Conservation (phyloP, 306 rosid genomes). For the Sicyos edulis region DNA sequence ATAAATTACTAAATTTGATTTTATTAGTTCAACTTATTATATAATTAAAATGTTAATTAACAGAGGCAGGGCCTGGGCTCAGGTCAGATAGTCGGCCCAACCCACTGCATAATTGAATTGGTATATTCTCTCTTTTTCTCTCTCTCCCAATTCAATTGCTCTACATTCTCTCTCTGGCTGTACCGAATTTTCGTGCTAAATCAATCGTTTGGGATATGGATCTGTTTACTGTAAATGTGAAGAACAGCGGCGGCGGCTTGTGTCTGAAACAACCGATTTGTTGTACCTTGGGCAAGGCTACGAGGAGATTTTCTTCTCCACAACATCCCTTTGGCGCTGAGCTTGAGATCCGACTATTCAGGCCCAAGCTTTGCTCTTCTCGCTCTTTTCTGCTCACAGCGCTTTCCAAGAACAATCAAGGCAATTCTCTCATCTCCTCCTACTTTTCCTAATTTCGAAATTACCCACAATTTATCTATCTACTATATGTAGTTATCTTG, state of each 20-base stretch:
- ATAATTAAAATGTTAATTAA: no score
- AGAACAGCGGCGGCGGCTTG: conserved; percentile 32
- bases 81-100: no score
- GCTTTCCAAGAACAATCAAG: conserved; percentile 58
- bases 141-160: not conserved
- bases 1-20: no score
- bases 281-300: conserved; percentile 29
- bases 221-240: conserved; percentile 54
- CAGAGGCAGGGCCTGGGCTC: no score
- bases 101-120: not conserved
- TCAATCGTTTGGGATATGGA: conserved; percentile 44
- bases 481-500: no score
- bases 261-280: conserved; percentile 43
- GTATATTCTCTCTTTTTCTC: conserved; percentile 1
- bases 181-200: not conserved
- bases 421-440: conserved; percentile 52
- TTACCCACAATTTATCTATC: no score
- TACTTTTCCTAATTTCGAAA: conserved; percentile 9
- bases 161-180: not conserved
- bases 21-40: no score
- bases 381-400: conserved; percentile 41
- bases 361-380: conserved; percentile 33
- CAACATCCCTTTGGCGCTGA: conserved; percentile 32
- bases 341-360: conserved; percentile 41
- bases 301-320: conserved; percentile 20